phyloP scores from a whole-genome alignment of 78 protist species.

The Guillardia theta region DNA sequence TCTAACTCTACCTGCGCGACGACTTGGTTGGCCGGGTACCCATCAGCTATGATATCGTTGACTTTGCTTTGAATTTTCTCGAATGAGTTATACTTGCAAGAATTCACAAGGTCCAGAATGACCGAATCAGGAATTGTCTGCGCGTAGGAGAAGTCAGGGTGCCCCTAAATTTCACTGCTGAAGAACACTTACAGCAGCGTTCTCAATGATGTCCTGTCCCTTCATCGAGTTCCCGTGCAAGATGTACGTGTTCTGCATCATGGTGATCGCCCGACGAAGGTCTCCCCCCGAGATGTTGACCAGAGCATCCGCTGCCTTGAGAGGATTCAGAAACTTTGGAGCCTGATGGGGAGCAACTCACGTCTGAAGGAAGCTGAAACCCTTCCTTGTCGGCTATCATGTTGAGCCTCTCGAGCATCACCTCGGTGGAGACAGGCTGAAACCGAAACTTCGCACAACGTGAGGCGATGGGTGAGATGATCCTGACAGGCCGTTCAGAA shows the following conservation, averaged over 20 bases:
- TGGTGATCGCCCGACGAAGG: conserved; percentile 77
- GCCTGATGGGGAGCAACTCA: too few relatives aligned
- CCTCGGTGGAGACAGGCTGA: conserved; percentile 72
- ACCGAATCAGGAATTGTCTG: neutral
- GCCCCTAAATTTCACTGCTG: too few relatives aligned
- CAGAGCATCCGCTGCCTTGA: too few relatives aligned
- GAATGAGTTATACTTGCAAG: neutral
- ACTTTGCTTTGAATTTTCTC: neutral
- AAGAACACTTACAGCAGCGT: too few relatives aligned
- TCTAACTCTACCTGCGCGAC: neutral
- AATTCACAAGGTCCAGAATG: neutral
- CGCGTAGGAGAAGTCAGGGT: too few relatives aligned
- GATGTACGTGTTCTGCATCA: neutral
- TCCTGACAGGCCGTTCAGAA: conserved; percentile 14
- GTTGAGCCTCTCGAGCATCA: conserved; percentile 68
- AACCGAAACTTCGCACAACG: conserved; percentile 98
- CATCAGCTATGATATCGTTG: neutral
- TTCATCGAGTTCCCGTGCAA: neutral
- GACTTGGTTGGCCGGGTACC: conserved; percentile 10
- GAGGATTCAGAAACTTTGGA: too few relatives aligned
- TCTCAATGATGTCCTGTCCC: too few relatives aligned
- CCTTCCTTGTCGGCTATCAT: too few relatives aligned
- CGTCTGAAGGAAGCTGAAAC: too few relatives aligned
- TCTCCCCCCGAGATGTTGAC: conserved; percentile 81
- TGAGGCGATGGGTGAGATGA: conserved; percentile 96